Evolutionary conservation across 441 rosid species (phyloP).

Genomic region (Gossypium lobatum): DNA sequence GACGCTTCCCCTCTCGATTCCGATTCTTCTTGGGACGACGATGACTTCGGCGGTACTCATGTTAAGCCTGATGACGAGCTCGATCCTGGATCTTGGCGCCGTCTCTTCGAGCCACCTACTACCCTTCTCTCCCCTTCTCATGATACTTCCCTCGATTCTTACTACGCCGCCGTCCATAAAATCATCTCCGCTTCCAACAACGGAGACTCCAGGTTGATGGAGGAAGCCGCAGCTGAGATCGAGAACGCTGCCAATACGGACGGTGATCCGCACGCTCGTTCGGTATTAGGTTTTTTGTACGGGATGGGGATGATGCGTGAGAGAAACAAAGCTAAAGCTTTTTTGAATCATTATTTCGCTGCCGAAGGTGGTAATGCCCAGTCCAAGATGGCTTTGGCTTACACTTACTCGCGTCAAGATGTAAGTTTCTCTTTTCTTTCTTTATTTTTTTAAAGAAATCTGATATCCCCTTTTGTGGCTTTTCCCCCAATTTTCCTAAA

Average conservation of each 20-base stretch:
- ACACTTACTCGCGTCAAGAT: slow-evolving; percentile 77
- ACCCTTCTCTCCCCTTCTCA: slow-evolving; percentile 17
- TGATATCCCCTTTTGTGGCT: neutral
- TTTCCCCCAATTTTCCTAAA: neutral
- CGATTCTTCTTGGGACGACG: slow-evolving; percentile 73
- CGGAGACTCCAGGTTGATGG: slow-evolving; percentile 57
- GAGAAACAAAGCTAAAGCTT: slow-evolving; percentile 64
- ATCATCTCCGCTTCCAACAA: slow-evolving; percentile 44
- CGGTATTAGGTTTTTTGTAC: slow-evolving; percentile 60
- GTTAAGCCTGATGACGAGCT: slow-evolving; percentile 70
- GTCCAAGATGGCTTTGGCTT: slow-evolving; percentile 92
- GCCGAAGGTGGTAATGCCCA: slow-evolving; percentile 73
- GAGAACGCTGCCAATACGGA: slow-evolving; percentile 40
- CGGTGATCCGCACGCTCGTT: slow-evolving; percentile 75
- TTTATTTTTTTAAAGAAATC: neutral
- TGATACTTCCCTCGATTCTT: slow-evolving; percentile 29
- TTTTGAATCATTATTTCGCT: slow-evolving; percentile 71
- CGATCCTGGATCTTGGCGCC: slow-evolving; percentile 96
- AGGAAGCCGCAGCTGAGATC: slow-evolving; percentile 63
- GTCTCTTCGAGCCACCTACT: slow-evolving; percentile 70
- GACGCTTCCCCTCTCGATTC: slow-evolving; percentile 34
- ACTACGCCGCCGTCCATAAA: slow-evolving; percentile 49
- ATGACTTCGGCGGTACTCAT: slow-evolving; percentile 74
- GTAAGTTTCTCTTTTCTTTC: slow-evolving; percentile 34
- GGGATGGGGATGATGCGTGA: slow-evolving; percentile 75